Percentiles rank a stretch among this genome's conserved stretches.
These are phyloP conservation scores for Acer saccharum DNA, from an alignment of 345 rosid genomes.

Conservation along the genomic window DNA sequence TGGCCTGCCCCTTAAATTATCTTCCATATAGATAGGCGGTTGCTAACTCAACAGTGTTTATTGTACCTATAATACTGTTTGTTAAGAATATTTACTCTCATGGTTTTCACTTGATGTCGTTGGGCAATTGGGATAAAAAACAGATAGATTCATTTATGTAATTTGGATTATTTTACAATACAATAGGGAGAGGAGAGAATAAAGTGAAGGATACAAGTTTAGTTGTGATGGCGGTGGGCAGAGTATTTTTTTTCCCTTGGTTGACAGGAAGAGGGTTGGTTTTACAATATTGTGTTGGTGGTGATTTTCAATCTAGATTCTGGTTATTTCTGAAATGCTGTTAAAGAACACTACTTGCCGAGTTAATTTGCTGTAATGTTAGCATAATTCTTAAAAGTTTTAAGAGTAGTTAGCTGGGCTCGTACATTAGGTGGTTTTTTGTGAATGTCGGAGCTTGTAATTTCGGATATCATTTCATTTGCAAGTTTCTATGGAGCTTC, in stretches of 20 bases:
- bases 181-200: neutral
- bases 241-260: neutral
- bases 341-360: neutral
- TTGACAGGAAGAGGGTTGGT: neutral
- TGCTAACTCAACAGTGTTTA: neutral
- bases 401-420: neutral
- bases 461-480: neutral
- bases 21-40: neutral
- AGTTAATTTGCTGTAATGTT: neutral
- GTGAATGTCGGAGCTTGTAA: neutral
- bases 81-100: neutral
- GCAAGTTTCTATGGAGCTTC: neutral
- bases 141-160: neutral
- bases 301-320: neutral
- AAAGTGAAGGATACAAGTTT: neutral
- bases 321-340: neutral
- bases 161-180: neutral
- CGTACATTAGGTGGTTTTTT: neutral
- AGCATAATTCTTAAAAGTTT: neutral
- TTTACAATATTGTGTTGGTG: neutral
- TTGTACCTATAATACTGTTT: neutral
- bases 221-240: neutral
- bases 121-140: neutral
- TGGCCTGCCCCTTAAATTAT: neutral
- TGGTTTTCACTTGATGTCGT: neutral